A percentile compares a stretch with the other conserved stretches of the same genome.
These are phyloP conservation scores for Stropharia rugosoannulata DNA, from an alignment of 768 basidiomycete species.

Conservation along the genomic window DNA sequence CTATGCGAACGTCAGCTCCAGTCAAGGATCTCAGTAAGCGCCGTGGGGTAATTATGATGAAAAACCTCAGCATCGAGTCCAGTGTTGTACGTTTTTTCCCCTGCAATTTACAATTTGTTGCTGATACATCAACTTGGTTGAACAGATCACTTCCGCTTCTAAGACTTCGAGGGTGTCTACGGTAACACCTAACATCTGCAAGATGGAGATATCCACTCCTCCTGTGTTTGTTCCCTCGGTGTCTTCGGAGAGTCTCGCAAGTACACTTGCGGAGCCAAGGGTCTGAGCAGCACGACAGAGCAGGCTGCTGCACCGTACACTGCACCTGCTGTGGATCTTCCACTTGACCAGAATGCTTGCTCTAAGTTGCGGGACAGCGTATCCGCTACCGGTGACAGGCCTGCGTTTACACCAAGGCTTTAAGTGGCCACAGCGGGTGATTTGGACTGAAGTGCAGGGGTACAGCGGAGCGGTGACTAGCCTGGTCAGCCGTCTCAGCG, in stretches of 20 bases:
- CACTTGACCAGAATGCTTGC: too few relatives aligned
- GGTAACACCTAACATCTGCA: not conserved
- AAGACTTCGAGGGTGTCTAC: too few relatives aligned
- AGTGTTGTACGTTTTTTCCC: not conserved
- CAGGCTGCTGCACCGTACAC: too few relatives aligned
- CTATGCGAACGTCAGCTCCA: conserved; percentile 11
- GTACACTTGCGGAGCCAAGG: not conserved
- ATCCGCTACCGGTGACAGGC: not conserved
- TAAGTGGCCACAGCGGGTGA: too few relatives aligned
- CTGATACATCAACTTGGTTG: not conserved
- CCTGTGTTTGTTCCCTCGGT: not conserved
- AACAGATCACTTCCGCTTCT: too few relatives aligned
- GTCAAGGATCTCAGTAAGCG: conserved; percentile 19
- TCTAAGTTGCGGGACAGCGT: not conserved
- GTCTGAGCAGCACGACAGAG: not conserved
- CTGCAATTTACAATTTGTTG: not conserved
- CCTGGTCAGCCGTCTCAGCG: too few relatives aligned
- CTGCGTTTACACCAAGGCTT: too few relatives aligned
- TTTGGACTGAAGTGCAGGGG: too few relatives aligned
- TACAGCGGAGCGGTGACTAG: too few relatives aligned
- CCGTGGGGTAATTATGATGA: conserved; percentile 19
- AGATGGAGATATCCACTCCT: not conserved
- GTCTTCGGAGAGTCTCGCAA: not conserved
- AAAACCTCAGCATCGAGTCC: conserved; percentile 3
- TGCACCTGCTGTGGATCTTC: not conserved